Base-by-base conservation (phyloP, 2,329 filamentous ascomycete genomes). In the Talaromyces verruculosus region DNA sequence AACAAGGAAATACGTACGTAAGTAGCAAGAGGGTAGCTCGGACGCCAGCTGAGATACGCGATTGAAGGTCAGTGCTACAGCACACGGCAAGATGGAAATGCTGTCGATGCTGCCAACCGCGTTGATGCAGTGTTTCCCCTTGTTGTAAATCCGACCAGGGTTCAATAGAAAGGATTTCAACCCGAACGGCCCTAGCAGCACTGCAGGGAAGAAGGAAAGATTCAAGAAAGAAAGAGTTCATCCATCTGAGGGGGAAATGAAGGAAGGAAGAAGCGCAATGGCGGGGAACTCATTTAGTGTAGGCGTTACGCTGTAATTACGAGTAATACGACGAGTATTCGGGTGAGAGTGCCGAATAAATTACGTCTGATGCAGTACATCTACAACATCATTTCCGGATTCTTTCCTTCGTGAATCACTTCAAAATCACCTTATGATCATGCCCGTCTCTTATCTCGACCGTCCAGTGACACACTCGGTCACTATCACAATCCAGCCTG, bases 281-380 rank as follows among this genome's bases (percentile, higher is more conserved):
- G 57, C 57, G 57, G 57, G 57, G 57, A 60, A 60, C 57, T n/a
- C 25, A 19, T 41, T 28, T 19, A 25, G 33, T 22, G 33, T 22
- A 58, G 15, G 4, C 15, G 57, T 60, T 59, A 60, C 57, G 57
- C 57, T n/a, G 57, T 45, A 60, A 60, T 60, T 60, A 60, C 57
- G 39, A 41, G 17, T 10, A 25, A 30, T 60, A 60, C 35, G 37
- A 28, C n/a, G 13, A 30, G 13, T 5, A 25, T 22, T 57, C 30
- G 30, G 51, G 30, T n/a, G 51, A 57, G 17, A 57, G n/a, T 13
- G 30, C 51, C 30, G 53, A 25, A 37, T 39, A 57, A 25, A 57
- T 37, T 57, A 37, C 19, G 47, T 39, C 30, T 15, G 17, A 35
- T 22, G 8, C 53, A 11, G 11, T 53, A 37, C 51, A 55, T 19